Percentiles rank a stretch among this genome's conserved stretches.
Evolutionary conservation across 208 protist species (phyloP).

Genomic region (Crithidia mellificae): DNA sequence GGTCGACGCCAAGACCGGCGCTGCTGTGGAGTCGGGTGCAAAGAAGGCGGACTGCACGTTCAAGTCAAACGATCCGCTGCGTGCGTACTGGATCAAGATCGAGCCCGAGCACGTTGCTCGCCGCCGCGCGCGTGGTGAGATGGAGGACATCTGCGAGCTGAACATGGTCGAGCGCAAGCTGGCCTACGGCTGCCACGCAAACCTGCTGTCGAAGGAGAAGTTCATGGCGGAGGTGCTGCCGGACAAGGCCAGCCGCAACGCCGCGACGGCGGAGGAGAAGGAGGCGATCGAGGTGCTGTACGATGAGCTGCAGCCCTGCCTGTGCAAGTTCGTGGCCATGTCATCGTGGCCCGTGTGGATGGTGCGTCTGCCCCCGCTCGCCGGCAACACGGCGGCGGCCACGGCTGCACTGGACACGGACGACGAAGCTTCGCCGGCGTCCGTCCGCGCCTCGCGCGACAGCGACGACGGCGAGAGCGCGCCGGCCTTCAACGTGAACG

Average conservation of each 20-base stretch:
- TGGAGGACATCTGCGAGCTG: conserved; percentile 59
- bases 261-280: conserved; percentile 17
- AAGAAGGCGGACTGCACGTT: conserved; percentile 30
- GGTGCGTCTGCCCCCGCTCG: conserved; percentile 35
- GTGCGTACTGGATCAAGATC: conserved; percentile 76
- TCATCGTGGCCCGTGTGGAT: conserved; percentile 47
- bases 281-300: conserved; percentile 32
- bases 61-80: conserved; percentile 54
- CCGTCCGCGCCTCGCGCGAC: conserved; percentile 7
- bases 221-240: conserved; percentile 31
- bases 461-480: background rate
- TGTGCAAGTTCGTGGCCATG: conserved; percentile 64
- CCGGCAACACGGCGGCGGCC: background rate
- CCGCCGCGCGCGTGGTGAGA: conserved; percentile 39
- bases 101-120: conserved; percentile 59
- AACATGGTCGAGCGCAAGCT: conserved; percentile 71
- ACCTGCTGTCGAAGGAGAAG: conserved; percentile 28
- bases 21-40: conserved; percentile 26
- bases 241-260: conserved; percentile 20
- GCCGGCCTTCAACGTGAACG: conserved; percentile 4
- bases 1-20: conserved; percentile 23
- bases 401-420: conserved; percentile 15
- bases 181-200: conserved; percentile 71
- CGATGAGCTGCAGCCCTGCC: conserved; percentile 38
- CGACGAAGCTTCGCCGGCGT: conserved; percentile 7